Percentiles rank a stretch among this genome's conserved stretches.
Evolutionary conservation across 208 protist species (phyloP).

Genomic region (Leptomonas pyrrhocoris): DNA sequence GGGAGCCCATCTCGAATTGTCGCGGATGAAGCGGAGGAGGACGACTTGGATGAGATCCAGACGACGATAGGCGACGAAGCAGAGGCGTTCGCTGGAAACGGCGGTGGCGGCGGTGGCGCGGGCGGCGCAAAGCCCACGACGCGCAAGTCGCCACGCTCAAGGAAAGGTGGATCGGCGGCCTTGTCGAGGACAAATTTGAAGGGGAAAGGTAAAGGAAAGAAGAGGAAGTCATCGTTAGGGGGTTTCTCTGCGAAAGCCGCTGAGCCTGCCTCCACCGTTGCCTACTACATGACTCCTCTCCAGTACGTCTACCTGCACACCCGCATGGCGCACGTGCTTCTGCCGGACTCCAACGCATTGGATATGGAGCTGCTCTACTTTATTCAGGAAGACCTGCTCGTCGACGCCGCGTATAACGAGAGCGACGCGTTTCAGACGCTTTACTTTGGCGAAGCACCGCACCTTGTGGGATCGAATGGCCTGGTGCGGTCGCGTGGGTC

Average conservation of each 20-base stretch:
- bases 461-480: slow-evolving; percentile 8
- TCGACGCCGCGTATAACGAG: slow-evolving; percentile 59
- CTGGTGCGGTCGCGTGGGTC: neutral
- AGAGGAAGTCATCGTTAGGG: slow-evolving; percentile 14
- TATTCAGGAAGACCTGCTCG: slow-evolving; percentile 69
- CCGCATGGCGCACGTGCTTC: slow-evolving; percentile 73
- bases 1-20: neutral
- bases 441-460: slow-evolving; percentile 57
- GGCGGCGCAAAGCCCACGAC: neutral
- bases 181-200: neutral
- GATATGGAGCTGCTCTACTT: slow-evolving; percentile 81
- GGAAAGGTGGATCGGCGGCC: neutral
- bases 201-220: slow-evolving; percentile 16
- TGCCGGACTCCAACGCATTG: slow-evolving; percentile 54
- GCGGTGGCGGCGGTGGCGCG: neutral
- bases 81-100: neutral
- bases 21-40: slow-evolving; percentile 20
- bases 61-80: neutral
- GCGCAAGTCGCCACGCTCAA: neutral
- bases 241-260: slow-evolving; percentile 3
- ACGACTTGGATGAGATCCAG: slow-evolving; percentile 33
- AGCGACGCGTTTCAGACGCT: slow-evolving; percentile 32
- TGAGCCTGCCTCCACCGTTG: slow-evolving; percentile 27
- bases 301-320: slow-evolving; percentile 90
- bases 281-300: slow-evolving; percentile 72